Base-by-base conservation (phyloP, 148 eudicot genomes). In the Rhododendron mucronatum region DNA sequence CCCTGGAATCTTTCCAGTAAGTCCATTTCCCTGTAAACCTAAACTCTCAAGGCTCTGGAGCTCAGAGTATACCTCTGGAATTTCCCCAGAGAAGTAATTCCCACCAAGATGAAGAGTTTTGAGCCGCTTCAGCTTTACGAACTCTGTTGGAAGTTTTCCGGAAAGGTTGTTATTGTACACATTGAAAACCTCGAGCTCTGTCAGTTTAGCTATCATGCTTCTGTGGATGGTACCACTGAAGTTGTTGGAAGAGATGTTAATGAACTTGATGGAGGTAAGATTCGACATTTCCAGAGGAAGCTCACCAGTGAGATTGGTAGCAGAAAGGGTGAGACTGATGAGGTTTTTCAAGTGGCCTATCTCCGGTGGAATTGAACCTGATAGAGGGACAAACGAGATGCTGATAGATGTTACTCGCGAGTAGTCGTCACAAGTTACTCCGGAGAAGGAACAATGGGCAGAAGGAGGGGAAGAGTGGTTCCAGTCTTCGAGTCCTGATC, bases 31-130 rank as follows among this genome's bases (percentile, higher is more conserved):
- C 55, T 91, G 94, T 65, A 97, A 71, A 0, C 80, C 89, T 3
- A 96, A 87, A 33, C 21, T 85, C 37, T 83, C 85, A 47, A 96
- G 30, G 55, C 81, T 79, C n/a, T 75, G 55, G 11, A 97, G 50
- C 45, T 90, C 89, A 0, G 94, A 88, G 82, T 88, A 97, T 4
- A 50, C 80, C 61, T 81, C 90, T 33, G 98, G 98, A 83, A 97
- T 97, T 57, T 86, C 87, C 1, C 99, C 99, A 78, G 88, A 61
- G 63, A 97, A 97, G 78, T 84, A 97, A 53, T 97, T 97, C 5
- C 99, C 99, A 0, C 93, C 98, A 0, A 97, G 90, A 0, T 53
- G 33, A 0, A 97, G 90, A 65, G 81, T 79, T 35, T 69, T 77
- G 1, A 95, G 82, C 9, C 84, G 81, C 73, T 86, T 90, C 84